Evolutionary conservation across 2,329 filamentous ascomycete species (phyloP).

Genomic region (Sclerotinia minor): DNA sequence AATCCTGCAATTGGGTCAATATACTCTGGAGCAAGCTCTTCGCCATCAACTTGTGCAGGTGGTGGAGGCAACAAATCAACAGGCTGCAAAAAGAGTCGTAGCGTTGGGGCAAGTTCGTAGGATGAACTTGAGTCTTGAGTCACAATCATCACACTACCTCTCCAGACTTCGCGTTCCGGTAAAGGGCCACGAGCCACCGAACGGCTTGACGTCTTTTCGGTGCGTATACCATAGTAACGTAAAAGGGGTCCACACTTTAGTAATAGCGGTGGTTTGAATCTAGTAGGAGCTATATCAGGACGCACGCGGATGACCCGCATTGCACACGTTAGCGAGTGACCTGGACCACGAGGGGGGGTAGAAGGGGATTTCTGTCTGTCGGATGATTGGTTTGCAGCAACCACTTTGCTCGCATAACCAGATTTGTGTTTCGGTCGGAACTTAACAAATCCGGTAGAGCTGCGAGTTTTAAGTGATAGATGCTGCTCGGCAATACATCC

Average conservation of each 20-base stretch:
- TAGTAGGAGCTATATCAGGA: slow-evolving; percentile 52
- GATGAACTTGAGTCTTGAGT: slow-evolving; percentile 81
- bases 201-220: slow-evolving; percentile 52
- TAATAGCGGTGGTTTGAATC: slow-evolving; percentile 80
- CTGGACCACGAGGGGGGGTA: slow-evolving; percentile 22
- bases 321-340: slow-evolving; percentile 42
- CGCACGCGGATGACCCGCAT: slow-evolving; percentile 43
- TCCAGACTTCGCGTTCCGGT: slow-evolving; percentile 77
- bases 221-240: slow-evolving; percentile 81
- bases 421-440: slow-evolving; percentile 23
- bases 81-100: slow-evolving; percentile 84
- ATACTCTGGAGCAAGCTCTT: slow-evolving; percentile 73
- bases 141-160: slow-evolving; percentile 93
- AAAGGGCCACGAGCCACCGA: slow-evolving; percentile 40
- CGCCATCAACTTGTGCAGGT: slow-evolving; percentile 64
- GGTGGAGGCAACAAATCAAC: slow-evolving; percentile 80
- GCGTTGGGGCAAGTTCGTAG: slow-evolving; percentile 75
- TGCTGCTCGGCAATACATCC: slow-evolving; percentile 29
- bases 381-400: slow-evolving; percentile 19
- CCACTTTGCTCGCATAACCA: slow-evolving; percentile 25
- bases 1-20: slow-evolving; percentile 88
- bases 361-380: slow-evolving; percentile 11
- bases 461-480: not conserved
- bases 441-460: slow-evolving; percentile 18
- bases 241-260: slow-evolving; percentile 89